These are phyloP conservation scores for Arachis hypogaea DNA, from an alignment of 306 rosid species.

Conservation along the genomic window DNA sequence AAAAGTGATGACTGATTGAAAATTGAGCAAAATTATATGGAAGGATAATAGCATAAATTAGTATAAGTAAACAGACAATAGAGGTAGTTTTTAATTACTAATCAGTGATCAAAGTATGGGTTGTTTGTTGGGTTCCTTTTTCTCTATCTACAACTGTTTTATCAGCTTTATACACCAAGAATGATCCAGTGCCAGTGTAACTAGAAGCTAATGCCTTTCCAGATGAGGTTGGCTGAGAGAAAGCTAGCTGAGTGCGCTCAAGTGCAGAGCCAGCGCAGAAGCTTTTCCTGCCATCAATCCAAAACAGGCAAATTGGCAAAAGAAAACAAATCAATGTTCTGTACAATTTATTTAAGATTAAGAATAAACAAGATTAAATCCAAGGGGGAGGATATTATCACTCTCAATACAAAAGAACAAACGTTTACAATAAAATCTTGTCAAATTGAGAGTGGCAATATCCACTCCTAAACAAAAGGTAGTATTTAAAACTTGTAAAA, in stretches of 20 bases:
- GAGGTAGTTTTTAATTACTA: background rate
- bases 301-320: constrained; percentile 14
- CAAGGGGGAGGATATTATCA: too few relatives aligned
- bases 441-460: too few relatives aligned
- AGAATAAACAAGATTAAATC: background rate
- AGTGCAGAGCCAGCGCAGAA: constrained; percentile 61
- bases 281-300: constrained; percentile 56
- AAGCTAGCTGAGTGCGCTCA: constrained; percentile 65
- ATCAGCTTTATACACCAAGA: constrained; percentile 61
- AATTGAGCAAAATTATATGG: too few relatives aligned
- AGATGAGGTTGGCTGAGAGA: constrained; percentile 79
- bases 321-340: constrained; percentile 20
- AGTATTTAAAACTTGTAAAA: background rate
- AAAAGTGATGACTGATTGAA: background rate
- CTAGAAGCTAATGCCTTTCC: constrained; percentile 78
- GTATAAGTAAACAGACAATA: background rate
- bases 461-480: background rate
- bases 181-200: constrained; percentile 58
- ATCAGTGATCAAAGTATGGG: constrained; percentile 11
- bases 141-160: constrained; percentile 18
- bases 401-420: too few relatives aligned
- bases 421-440: too few relatives aligned
- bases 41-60: background rate
- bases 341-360: constrained; percentile 1
- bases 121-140: background rate